Conservation (phyloP, 495 filamentous ascomycete genomes). For the Thozetella sp. region DNA sequence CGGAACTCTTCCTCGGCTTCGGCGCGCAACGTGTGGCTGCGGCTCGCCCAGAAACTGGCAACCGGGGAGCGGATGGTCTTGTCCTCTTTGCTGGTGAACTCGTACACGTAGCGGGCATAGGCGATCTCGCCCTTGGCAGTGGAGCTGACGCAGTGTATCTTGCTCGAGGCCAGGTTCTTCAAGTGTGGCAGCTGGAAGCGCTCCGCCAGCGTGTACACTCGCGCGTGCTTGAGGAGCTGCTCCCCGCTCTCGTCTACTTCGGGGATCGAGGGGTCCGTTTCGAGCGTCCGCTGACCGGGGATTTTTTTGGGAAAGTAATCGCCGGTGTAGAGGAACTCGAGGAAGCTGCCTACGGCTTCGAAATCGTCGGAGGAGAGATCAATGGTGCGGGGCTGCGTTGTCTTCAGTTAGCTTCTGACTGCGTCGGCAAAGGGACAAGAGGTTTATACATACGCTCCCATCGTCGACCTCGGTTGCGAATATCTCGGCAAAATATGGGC, state of each 20-base stretch:
- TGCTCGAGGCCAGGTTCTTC: conserved; percentile 76
- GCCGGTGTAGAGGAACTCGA: conserved; percentile 90
- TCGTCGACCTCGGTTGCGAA: conserved; percentile 59
- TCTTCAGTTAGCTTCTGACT: conserved; percentile 3
- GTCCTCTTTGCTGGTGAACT: conserved; percentile 70
- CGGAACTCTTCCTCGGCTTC: conserved; percentile 84
- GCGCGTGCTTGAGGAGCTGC: conserved; percentile 82
- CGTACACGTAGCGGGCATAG: conserved; percentile 90
- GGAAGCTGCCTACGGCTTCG: conserved; percentile 82
- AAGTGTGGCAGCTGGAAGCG: conserved; percentile 74
- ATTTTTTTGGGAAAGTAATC: conserved; percentile 81
- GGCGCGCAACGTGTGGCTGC: conserved; percentile 77
- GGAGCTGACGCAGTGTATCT: conserved; percentile 86
- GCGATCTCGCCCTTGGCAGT: conserved; percentile 85
- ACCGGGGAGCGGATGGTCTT: conserved; percentile 77
- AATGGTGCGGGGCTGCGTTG: conserved; percentile 61
- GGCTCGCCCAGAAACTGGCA: conserved; percentile 86
- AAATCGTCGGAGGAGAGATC: conserved; percentile 71
- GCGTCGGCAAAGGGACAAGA: not conserved
- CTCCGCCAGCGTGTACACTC: conserved; percentile 85
- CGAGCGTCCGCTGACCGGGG: conserved; percentile 52
- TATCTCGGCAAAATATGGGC: conserved; percentile 70
- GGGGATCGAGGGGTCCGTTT: conserved; percentile 58
- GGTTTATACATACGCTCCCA: conserved; percentile 36
- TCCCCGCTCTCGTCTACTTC: conserved; percentile 70